These are phyloP conservation scores for Yamadazyma aaseri DNA, from an alignment of 1,139 yeast genomes.

Conservation along the genomic window DNA sequence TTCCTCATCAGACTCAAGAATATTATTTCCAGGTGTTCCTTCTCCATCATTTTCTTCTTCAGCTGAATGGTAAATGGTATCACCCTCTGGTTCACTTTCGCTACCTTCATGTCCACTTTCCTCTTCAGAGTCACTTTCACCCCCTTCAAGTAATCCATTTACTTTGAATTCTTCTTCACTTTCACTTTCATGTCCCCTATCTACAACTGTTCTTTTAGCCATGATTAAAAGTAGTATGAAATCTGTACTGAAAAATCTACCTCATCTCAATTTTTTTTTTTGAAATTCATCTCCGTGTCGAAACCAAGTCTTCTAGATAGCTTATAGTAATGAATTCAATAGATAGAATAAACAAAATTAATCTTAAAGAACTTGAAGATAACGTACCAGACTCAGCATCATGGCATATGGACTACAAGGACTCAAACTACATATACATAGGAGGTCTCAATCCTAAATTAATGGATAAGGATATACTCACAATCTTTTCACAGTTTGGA, in stretches of 20 bases:
- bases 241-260: slow-evolving; percentile 2
- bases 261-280: slow-evolving; percentile 17
- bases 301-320: slow-evolving; percentile 7
- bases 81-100: slow-evolving; percentile 23
- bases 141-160: slow-evolving; percentile 25
- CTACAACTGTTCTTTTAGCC: slow-evolving; percentile 13
- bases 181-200: slow-evolving; percentile 22
- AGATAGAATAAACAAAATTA: slow-evolving; percentile 56
- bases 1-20: slow-evolving; percentile 28
- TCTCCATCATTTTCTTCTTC: slow-evolving; percentile 23
- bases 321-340: slow-evolving; percentile 38
- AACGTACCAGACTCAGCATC: slow-evolving; percentile 66
- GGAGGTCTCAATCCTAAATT: slow-evolving; percentile 70
- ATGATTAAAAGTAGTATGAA: slow-evolving; percentile 2
- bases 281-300: slow-evolving; percentile 8
- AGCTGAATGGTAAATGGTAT: slow-evolving; percentile 16
- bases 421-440: slow-evolving; percentile 57
- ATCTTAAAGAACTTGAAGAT: slow-evolving; percentile 62
- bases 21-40: too few relatives aligned
- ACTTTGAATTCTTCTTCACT: slow-evolving; percentile 27
- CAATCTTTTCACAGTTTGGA: slow-evolving; percentile 88
- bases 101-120: slow-evolving; percentile 7
- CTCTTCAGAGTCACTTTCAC: slow-evolving; percentile 11
- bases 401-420: slow-evolving; percentile 86
- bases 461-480: slow-evolving; percentile 71